Conservation (phyloP, 768 basidiomycete species). For the Tubosaeta sp. region DNA sequence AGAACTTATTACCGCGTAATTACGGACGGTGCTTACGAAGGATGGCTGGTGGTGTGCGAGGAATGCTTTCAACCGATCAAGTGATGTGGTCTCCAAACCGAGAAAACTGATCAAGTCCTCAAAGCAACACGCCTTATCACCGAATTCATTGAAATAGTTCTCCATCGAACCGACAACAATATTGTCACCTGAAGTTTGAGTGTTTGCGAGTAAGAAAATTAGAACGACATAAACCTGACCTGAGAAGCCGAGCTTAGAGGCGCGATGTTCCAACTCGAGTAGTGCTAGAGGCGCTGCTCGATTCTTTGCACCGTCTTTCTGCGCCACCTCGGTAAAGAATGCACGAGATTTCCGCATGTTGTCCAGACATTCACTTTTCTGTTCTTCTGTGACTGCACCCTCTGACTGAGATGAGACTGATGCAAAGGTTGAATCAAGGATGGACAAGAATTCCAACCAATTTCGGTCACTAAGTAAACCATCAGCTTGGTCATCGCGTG, state of each 20-base stretch:
- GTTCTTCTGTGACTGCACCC: slow-evolving; percentile 30
- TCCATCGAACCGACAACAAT: slow-evolving; percentile 49
- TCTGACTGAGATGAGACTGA: slow-evolving; percentile 27
- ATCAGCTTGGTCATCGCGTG: slow-evolving; percentile 19
- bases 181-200: slow-evolving; percentile 37
- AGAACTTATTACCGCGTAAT: slow-evolving; percentile 5
- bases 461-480: slow-evolving; percentile 62
- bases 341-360: slow-evolving; percentile 42
- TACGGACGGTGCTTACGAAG: slow-evolving; percentile 39
- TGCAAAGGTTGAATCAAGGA: slow-evolving; percentile 65
- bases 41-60: slow-evolving; percentile 44
- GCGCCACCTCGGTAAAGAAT: slow-evolving; percentile 53
- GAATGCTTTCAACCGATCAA: slow-evolving; percentile 50
- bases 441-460: slow-evolving; percentile 78
- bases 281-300: slow-evolving; percentile 70
- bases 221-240: slow-evolving; percentile 24
- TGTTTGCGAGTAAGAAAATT: neutral
- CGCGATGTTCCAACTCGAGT: slow-evolving; percentile 70
- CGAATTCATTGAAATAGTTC: slow-evolving; percentile 66
- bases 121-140: slow-evolving; percentile 81
- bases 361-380: slow-evolving; percentile 35
- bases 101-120: slow-evolving; percentile 79
- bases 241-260: slow-evolving; percentile 43
- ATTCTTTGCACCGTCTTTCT: slow-evolving; percentile 66
- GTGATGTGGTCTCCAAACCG: slow-evolving; percentile 42